Evolutionary conservation across 2,329 filamentous ascomycete genomes (phyloP).

Genomic region (Colletotrichum sp.): DNA sequence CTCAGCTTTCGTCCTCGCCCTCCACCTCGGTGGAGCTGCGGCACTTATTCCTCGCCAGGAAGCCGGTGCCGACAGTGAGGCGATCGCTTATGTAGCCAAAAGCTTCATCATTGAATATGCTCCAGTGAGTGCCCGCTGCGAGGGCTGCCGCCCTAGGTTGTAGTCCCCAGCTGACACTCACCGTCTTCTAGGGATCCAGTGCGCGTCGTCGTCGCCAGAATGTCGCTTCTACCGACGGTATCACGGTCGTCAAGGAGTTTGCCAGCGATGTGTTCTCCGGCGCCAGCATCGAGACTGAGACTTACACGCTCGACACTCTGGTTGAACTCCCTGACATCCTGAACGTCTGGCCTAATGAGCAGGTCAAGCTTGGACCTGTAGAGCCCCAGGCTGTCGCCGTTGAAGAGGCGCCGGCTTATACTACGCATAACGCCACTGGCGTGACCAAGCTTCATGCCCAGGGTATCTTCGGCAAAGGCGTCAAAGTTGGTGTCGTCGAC

Average conservation of each 20-base stretch:
- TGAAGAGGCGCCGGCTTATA: constrained; percentile 26
- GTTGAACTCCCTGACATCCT: constrained; percentile 30
- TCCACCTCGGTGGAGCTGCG: constrained; percentile 11
- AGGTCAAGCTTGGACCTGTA: constrained; percentile 21
- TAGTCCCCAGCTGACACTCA: constrained; percentile 1
- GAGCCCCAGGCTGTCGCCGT: constrained; percentile 8
- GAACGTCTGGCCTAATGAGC: constrained; percentile 39
- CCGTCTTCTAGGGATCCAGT: not conserved
- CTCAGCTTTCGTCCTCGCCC: constrained; percentile 11
- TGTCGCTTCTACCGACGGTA: constrained; percentile 22
- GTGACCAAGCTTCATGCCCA: constrained; percentile 41
- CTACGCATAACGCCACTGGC: constrained; percentile 41
- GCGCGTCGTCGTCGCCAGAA: constrained; percentile 22
- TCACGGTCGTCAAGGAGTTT: constrained; percentile 30
- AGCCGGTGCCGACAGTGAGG: not conserved
- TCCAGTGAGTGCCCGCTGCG: constrained; percentile 21
- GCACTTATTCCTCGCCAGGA: constrained; percentile 5
- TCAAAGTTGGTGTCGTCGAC: constrained; percentile 44
- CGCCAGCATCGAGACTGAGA: constrained; percentile 32
- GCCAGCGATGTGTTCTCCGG: constrained; percentile 31
- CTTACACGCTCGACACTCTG: constrained; percentile 37
- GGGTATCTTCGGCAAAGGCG: constrained; percentile 42
- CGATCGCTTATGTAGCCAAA: constrained; percentile 9
- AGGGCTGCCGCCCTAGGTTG: constrained; percentile 1
- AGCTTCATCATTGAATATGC: constrained; percentile 28